A percentile compares a stretch with the other conserved stretches of the same genome.
Evolutionary conservation across 306 rosid genomes (phyloP).

Genomic region (Cucumis melo): DNA sequence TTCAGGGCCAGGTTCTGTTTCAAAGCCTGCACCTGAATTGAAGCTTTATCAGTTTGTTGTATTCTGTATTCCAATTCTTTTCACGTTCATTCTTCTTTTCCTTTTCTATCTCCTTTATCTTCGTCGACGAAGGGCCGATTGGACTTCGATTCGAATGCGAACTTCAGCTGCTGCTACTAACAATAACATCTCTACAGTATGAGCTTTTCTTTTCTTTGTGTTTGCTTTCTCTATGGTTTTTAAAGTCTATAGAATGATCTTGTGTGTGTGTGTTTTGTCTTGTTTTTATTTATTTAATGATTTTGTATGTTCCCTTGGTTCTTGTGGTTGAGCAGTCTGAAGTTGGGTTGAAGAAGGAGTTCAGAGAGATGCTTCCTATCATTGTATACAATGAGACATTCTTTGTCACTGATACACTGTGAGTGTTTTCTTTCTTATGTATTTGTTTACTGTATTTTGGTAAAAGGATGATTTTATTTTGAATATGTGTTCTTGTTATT

Average conservation of each 20-base stretch:
- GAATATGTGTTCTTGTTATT: neutral
- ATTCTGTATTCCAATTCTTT: constrained; percentile 49
- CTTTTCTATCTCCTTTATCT: constrained; percentile 64
- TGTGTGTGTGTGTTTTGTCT: neutral
- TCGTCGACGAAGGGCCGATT: constrained; percentile 49
- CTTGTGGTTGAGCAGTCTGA: constrained; percentile 24
- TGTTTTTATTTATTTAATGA: neutral
- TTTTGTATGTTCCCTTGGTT: neutral
- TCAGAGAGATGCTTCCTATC: constrained; percentile 77
- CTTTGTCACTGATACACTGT: constrained; percentile 68
- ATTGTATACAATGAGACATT: constrained; percentile 64
- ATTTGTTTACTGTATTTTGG: neutral
- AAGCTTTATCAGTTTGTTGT: constrained; percentile 46
- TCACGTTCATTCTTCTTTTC: constrained; percentile 52
- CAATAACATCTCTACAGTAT: constrained; percentile 27
- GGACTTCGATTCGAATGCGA: constrained; percentile 43
- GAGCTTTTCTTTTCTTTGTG: neutral
- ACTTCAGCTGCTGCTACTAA: constrained; percentile 3
- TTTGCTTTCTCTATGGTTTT: neutral
- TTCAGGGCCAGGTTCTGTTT: neutral
- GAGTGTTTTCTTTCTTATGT: constrained; percentile 22
- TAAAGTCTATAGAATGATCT: neutral
- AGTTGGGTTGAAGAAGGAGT: constrained; percentile 56
- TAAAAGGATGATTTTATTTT: neutral
- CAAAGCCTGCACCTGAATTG: constrained; percentile 20